phyloP scores from a whole-genome alignment of 805 yeast species.

The Kodamaea fukazawae region DNA sequence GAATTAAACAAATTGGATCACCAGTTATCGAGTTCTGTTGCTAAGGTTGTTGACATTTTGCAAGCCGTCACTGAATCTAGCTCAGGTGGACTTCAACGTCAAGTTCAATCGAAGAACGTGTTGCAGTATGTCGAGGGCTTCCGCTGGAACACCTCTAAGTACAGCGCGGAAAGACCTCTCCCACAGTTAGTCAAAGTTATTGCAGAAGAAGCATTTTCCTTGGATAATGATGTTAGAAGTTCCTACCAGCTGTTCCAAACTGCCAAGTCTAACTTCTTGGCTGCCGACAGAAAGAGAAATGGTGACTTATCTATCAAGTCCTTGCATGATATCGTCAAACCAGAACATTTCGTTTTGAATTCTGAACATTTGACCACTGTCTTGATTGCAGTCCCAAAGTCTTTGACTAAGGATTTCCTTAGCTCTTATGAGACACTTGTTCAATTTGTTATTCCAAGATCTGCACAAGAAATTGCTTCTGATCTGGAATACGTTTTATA shows the following conservation, averaged over 20 bases:
- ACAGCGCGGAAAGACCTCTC: conserved; percentile 79
- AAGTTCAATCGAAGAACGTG: conserved; percentile 46
- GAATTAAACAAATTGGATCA: conserved; percentile 79
- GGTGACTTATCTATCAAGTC: conserved; percentile 93
- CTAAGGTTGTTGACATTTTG: conserved; percentile 76
- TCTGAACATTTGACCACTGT: conserved; percentile 85
- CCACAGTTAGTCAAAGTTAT: conserved; percentile 69
- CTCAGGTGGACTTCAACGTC: conserved; percentile 19
- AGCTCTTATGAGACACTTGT: conserved; percentile 71
- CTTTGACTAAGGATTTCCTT: conserved; percentile 57
- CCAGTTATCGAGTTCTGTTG: conserved; percentile 67
- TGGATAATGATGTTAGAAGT: conserved; percentile 82
- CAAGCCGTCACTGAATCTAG: conserved; percentile 33
- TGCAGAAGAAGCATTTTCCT: conserved; percentile 71
- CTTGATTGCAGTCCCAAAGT: conserved; percentile 84
- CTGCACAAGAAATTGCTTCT: conserved; percentile 64
- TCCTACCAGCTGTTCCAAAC: conserved; percentile 71
- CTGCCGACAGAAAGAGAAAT: conserved; percentile 88
- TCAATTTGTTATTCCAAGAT: conserved; percentile 87
- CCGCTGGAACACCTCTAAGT: conserved; percentile 86
- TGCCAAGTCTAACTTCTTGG: conserved; percentile 78
- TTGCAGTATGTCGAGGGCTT: conserved; percentile 70
- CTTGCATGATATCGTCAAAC: conserved; percentile 81
- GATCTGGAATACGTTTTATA: conserved; percentile 76
- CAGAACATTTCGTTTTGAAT: conserved; percentile 76